A percentile compares a stretch with the other conserved stretches of the same genome.
Evolutionary conservation across 306 rosid genomes (phyloP).

Genomic region (Hippophae rhamnoides): DNA sequence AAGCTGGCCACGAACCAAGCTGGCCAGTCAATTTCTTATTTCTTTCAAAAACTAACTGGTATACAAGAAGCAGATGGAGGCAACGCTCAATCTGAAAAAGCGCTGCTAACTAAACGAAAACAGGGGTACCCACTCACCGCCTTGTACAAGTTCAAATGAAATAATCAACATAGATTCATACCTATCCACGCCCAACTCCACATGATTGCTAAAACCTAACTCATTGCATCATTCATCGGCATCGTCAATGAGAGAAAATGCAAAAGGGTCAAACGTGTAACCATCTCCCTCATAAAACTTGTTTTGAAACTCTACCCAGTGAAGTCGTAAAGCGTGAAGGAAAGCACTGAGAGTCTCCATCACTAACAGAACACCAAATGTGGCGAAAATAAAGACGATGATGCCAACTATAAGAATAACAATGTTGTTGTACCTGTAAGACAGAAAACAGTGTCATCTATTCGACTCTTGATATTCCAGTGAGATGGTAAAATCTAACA

Average conservation of each 20-base stretch:
- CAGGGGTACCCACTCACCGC: constrained; percentile 17
- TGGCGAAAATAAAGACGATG: constrained; percentile 63
- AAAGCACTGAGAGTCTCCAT: constrained; percentile 95
- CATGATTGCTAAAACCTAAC: constrained; percentile 7
- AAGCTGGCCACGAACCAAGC: constrained; percentile 23
- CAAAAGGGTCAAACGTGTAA: constrained; percentile 69
- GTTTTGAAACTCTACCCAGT: constrained; percentile 96
- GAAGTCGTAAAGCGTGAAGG: constrained; percentile 94
- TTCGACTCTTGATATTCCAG: too few relatives aligned
- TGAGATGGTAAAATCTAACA: constrained; percentile 1
- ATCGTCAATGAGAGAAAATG: constrained; percentile 40
- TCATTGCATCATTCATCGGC: constrained; percentile 48
- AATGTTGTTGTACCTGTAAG: constrained; percentile 59
- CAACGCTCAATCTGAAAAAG: constrained; percentile 26
- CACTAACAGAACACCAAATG: constrained; percentile 74
- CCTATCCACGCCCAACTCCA: constrained; percentile 33
- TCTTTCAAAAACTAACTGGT: constrained; percentile 27
- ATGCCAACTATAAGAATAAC: constrained; percentile 57
- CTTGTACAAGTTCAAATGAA: constrained; percentile 42
- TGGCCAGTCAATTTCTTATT: constrained; percentile 32
- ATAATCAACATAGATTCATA: constrained; percentile 42
- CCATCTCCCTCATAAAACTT: constrained; percentile 94
- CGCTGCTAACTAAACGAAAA: constrained; percentile 18
- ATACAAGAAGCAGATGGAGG: constrained; percentile 20
- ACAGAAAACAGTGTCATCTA: constrained; percentile 4